phyloP scores from a whole-genome alignment of 345 rosid genomes.

The Camelina hispida region DNA sequence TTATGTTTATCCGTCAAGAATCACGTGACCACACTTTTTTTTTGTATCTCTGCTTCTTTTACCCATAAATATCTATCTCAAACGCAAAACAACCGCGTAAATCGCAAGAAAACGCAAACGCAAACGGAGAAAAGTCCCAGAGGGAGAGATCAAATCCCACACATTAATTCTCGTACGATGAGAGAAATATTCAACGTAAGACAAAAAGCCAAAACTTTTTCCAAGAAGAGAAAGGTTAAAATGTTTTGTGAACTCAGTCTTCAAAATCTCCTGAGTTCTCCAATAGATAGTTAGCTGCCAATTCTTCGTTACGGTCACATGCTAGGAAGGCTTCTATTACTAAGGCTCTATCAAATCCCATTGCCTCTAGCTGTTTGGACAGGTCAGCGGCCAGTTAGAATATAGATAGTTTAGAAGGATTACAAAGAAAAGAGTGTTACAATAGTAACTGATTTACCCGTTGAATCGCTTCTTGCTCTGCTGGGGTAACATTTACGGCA shows the following conservation, averaged over 20 bases:
- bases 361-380: constrained; percentile 73
- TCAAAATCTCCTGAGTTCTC: constrained; percentile 95
- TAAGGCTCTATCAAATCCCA: constrained; percentile 95
- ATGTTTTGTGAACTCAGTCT: constrained; percentile 55
- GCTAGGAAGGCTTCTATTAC: constrained; percentile 99
- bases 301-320: constrained; percentile 95
- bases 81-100: constrained; percentile 7
- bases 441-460: constrained; percentile 70
- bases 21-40: constrained; percentile 33
- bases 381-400: not conserved
- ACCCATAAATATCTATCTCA: constrained; percentile 29
- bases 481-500: constrained; percentile 88
- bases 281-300: constrained; percentile 96
- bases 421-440: not conserved
- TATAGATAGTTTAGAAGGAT: not conserved
- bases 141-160: constrained; percentile 24
- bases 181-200: not conserved
- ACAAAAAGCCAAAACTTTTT: constrained; percentile 34
- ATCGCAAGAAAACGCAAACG: constrained; percentile 25
- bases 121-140: constrained; percentile 8
- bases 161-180: constrained; percentile 10
- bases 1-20: constrained; percentile 36
- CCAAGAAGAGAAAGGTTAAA: not conserved
- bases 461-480: constrained; percentile 90
- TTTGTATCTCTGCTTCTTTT: constrained; percentile 19